Percentiles rank a stretch among this genome's conserved stretches.
Evolutionary conservation across 805 yeast genomes (phyloP).

Genomic region (Schwanniomyces sp.): DNA sequence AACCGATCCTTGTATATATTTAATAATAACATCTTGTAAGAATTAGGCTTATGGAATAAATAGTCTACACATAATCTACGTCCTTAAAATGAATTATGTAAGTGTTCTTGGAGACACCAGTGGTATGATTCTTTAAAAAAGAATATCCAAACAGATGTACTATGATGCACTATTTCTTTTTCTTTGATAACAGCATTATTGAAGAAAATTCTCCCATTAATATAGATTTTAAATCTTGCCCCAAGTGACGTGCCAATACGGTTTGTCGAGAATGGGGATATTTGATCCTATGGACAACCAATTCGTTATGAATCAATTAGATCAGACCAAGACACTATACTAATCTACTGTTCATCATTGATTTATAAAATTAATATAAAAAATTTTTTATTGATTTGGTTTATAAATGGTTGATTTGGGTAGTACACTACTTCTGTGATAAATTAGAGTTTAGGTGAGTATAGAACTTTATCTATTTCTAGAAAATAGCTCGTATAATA

Average conservation of each 20-base stretch:
- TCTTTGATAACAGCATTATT: conserved; percentile 5
- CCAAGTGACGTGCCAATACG: conserved; percentile 43
- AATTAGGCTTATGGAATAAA: not conserved
- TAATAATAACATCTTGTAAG: not conserved
- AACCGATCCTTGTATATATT: not conserved
- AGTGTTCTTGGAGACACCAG: conserved; percentile 54
- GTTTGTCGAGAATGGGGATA: conserved; percentile 37
- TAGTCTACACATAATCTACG: not conserved
- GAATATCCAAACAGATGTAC: conserved; percentile 40
- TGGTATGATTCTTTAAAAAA: conserved; percentile 19
- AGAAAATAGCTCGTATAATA: not conserved
- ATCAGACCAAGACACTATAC: conserved; percentile 17
- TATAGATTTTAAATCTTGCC: conserved; percentile 26
- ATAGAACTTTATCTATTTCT: not conserved
- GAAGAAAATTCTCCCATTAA: conserved; percentile 6
- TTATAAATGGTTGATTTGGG: not conserved
- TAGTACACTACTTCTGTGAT: not conserved
- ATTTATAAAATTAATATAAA: not conserved
- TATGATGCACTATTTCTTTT: conserved; percentile 42
- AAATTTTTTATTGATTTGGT: not conserved
- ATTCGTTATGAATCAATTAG: conserved; percentile 3
- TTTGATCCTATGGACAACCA: conserved; percentile 15
- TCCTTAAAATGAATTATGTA: conserved; percentile 20
- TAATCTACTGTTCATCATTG: conserved; percentile 4
- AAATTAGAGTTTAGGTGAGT: too few species aligned